A percentile compares a stretch with the other conserved stretches of the same genome.
These are phyloP conservation scores for Leccinum angustisporum DNA, from an alignment of 1,284 basidiomycete species.

Conservation along the genomic window DNA sequence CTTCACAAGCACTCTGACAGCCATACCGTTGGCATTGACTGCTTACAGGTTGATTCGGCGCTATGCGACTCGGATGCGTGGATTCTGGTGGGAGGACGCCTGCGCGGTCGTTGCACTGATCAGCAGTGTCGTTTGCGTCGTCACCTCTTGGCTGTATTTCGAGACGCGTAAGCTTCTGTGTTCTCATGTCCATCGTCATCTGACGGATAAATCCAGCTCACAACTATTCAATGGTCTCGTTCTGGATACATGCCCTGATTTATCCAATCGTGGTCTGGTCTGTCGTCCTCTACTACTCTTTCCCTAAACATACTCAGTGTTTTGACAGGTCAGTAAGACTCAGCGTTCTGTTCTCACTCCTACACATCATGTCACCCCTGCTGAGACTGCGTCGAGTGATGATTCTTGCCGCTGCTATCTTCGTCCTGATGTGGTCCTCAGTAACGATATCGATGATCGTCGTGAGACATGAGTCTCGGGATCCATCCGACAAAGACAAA, in stretches of 20 bases:
- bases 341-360: slow-evolving; percentile 25
- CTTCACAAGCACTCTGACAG: slow-evolving; percentile 16
- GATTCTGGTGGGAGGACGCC: slow-evolving; percentile 24
- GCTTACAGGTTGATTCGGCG: slow-evolving; percentile 10
- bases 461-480: background rate
- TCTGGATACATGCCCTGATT: slow-evolving; percentile 21
- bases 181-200: background rate
- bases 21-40: slow-evolving; percentile 9
- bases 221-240: slow-evolving; percentile 6
- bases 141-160: slow-evolving; percentile 15
- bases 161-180: slow-evolving; percentile 7
- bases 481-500: background rate
- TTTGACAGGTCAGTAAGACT: slow-evolving; percentile 18
- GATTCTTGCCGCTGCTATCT: slow-evolving; percentile 8
- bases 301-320: background rate
- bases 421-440: slow-evolving; percentile 14
- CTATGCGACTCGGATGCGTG: background rate
- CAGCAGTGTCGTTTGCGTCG: slow-evolving; percentile 9
- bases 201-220: slow-evolving; percentile 9
- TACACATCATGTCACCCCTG: slow-evolving; percentile 13
- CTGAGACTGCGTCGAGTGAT: slow-evolving; percentile 12
- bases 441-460: slow-evolving; percentile 7
- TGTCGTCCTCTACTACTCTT: slow-evolving; percentile 1
- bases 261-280: slow-evolving; percentile 21
- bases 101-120: slow-evolving; percentile 13